These are phyloP conservation scores for Sordariomycetes sp. DNA, from an alignment of 2,329 filamentous ascomycete species.

Conservation along the genomic window DNA sequence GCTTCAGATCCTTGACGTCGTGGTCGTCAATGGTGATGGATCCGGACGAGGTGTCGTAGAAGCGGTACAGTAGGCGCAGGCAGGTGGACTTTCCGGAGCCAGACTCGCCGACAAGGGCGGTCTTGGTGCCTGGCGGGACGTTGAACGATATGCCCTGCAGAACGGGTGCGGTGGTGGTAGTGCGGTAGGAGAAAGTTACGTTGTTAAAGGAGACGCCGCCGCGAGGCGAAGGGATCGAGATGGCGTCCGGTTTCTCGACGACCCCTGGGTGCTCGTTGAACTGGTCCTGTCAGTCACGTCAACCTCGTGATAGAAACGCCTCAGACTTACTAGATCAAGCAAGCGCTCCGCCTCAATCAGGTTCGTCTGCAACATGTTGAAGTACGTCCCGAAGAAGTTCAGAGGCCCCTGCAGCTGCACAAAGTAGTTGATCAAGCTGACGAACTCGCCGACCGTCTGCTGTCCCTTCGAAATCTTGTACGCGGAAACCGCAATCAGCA, in stretches of 20 bases:
- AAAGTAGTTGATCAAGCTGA: constrained; percentile 66
- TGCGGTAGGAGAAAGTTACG: constrained; percentile 85
- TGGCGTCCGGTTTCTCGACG: constrained; percentile 61
- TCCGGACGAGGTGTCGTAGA: constrained; percentile 79
- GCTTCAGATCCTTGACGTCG: constrained; percentile 78
- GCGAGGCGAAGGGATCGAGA: constrained; percentile 55
- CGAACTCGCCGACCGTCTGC: constrained; percentile 61
- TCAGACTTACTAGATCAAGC: constrained; percentile 53
- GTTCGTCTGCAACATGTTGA: constrained; percentile 88
- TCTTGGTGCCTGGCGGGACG: constrained; percentile 83
- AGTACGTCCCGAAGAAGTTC: constrained; percentile 91
- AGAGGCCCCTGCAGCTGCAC: constrained; percentile 74
- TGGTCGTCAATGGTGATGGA: constrained; percentile 76
- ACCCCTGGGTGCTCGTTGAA: constrained; percentile 96
- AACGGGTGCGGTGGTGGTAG: constrained; percentile 62
- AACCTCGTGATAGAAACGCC: neutral
- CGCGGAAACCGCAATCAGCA: constrained; percentile 64
- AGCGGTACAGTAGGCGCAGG: constrained; percentile 91
- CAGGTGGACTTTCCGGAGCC: constrained; percentile 95
- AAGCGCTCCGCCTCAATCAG: constrained; percentile 97
- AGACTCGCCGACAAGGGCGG: constrained; percentile 91
- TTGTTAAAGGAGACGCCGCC: constrained; percentile 83
- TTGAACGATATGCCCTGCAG: constrained; percentile 77
- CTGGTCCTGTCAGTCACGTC: neutral
- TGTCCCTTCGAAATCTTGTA: constrained; percentile 65